Base-by-base conservation (phyloP, 164 flowering plant species). In the Platanus orientalis region DNA sequence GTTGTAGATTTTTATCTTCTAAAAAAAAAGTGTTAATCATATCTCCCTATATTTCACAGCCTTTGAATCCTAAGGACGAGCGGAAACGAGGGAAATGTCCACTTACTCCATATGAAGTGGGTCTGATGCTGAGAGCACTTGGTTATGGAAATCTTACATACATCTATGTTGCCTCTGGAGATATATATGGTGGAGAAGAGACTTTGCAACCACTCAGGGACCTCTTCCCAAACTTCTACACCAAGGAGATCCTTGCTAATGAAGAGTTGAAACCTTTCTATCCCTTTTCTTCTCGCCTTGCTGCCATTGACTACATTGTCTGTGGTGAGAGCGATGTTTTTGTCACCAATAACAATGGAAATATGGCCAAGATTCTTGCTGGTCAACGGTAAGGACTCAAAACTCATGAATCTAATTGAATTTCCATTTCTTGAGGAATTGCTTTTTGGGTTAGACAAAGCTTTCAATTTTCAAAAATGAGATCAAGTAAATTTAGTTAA, bases 361-460 rank as follows among this genome's bases (percentile, higher is more conserved):
- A 95, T 66, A 95, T 92, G 98, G 99, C 98, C 55, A 95, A 95
- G 83, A 86, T 90, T 72, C 86, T 95, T 64, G 93, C 98, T 20
- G 99, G 98, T 53, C 70, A 91, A 75, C 87, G 99, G 99, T 95
- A 78, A 67, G 65, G 58, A 64, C 48, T 58, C 39, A 19, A 61
- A 65, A 44, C 30, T 50, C 28, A 21, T 29, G 28, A 21, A 14
- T 59, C 59, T 49, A 26, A 29, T 47, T 58, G 39, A 5, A 4
- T 0, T 9, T 32, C 7, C 17, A 14, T 30, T 25, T 39, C 16
- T 45, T 34, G 1, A 7, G 58, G 48, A 42, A 48, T 21, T 28
- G n/a, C 42, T 32, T 57, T 32, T 10, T 4, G 40, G 40, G 28
- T 10, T 44, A n/a, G 51, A 40, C 20, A 28, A 55, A 2, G 19